Base-by-base conservation (phyloP, 2,329 filamentous ascomycete genomes). In the Tricladium varicosporioides region DNA sequence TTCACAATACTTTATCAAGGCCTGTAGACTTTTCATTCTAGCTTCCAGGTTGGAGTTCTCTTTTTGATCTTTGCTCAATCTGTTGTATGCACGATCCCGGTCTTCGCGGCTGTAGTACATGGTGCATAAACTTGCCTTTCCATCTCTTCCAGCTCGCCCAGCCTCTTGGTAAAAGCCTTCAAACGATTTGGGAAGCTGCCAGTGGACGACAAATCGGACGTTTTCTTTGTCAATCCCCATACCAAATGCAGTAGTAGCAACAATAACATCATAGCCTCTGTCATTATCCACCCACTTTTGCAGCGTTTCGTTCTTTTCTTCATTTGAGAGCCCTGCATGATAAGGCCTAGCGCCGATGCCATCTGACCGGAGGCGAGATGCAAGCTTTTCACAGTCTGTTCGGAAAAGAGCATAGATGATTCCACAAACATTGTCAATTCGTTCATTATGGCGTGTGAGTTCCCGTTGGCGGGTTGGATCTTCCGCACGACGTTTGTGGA, bases 191-290 rank as follows among this genome's bases (percentile, higher is more conserved):
- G 93, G 91, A 9, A 96, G 81, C 58, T 91, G 89, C 92, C 93
- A 97, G 73, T 97, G 93, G 1, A 94, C 86, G 1, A 97, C 92
- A 67, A 97, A 97, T 2, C 93, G 88, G 10, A 97, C 93, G 65
- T 96, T 88, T 52, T 94, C 86, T 72, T 97, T 97, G 73, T 97
- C 92, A 62, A 97, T 97, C 22, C 93, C 93, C 93, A 97, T 97
- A 2, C 93, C 93, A 67, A 97, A 97, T 0, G 93, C 93, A 1
- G 91, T 97, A 0, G 93, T 97, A 1, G 93, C 93, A 27, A 97
- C 92, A 59, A 97, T 93, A 49, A 97, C 85, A 70, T 94, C 92
- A 74, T 94, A 96, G 1, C 88, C 88, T 22, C 82, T 79, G 53
- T 84, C 81, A 70, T 91, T 89, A 54, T 80, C 79, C 47, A 92